Evolutionary conservation across 2,329 filamentous ascomycete genomes (phyloP).

Genomic region (Colletotrichum scovillei): DNA sequence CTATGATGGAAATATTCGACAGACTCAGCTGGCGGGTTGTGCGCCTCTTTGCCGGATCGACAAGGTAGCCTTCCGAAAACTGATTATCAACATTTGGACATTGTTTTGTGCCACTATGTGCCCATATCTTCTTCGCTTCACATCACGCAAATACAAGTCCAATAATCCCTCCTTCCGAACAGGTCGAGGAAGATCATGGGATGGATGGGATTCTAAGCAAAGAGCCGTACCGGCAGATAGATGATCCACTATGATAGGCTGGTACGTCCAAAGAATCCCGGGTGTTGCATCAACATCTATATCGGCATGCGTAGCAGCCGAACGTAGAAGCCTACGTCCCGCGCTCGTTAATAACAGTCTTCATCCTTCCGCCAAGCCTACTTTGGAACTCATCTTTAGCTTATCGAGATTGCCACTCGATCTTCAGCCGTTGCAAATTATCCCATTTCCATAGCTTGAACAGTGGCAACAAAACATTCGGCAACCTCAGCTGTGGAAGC

Average conservation of each 20-base stretch:
- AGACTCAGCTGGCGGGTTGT: neutral
- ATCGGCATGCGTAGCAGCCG: neutral
- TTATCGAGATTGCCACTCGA: neutral
- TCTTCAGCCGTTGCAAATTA: neutral
- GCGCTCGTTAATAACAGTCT: neutral
- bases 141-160: neutral
- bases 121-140: neutral
- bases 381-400: neutral
- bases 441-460: neutral
- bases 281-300: constrained; percentile 3
- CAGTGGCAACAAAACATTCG: neutral
- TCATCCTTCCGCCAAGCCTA: neutral
- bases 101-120: too few species aligned
- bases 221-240: neutral
- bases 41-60: neutral
- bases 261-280: neutral
- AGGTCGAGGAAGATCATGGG: neutral
- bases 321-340: neutral
- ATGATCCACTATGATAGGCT: neutral
- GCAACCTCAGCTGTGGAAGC: neutral
- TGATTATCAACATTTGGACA: neutral
- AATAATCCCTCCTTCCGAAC: neutral
- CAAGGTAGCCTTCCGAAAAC: neutral
- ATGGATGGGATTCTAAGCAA: neutral
- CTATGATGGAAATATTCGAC: neutral